Base-by-base conservation (phyloP, 1,139 yeast species). In the Debaryomycetaceae sp. region DNA sequence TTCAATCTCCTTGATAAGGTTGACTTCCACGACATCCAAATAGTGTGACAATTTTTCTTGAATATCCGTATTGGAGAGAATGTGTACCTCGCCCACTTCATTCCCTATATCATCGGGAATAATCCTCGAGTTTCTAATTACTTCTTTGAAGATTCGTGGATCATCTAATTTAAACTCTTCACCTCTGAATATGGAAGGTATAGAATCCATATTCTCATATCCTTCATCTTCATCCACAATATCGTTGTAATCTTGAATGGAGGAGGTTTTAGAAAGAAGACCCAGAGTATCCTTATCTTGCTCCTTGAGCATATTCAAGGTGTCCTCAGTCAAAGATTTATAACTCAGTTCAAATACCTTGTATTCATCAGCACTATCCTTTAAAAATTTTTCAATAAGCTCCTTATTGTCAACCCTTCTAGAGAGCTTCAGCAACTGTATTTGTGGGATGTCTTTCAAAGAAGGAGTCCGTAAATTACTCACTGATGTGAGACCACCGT, bases 41-140 rank as follows among this genome's bases (percentile, higher is more conserved):
- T 90, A 89, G 65, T 83, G 82, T 2, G 95, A 86, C 38, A 93
- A 69, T 55, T 82, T 83, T 40, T 90, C 96, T 57, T 87, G 96
- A n/a, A 91, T 63, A 38, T 76, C 74, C 4, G 80, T 67, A 58
- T 83, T 80, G 47, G 77, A 72, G 5, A 55, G 55, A 9, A 57
- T 39, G 47, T 43, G 22, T 41, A 43, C 9, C 2, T 38, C 41
- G 6, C 14, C 35, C 24, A 42, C 42, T 39, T 48, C 35, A 30
- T 49, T 54, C 14, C 52, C 58, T 9, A 56, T 57, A 5, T 58
- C 58, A 39, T 57, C 60, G 2, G 67, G 59, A 5, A 72, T 50
- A 24, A 80, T 66, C 11, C 72, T 68, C 4, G 78, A 62, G 41
- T 76, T 74, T 44, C 81, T 87, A 34, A 87, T 76, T 1, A 91